These are phyloP conservation scores for Ophiostoma ips DNA, from an alignment of 2,329 filamentous ascomycete species.

Conservation along the genomic window DNA sequence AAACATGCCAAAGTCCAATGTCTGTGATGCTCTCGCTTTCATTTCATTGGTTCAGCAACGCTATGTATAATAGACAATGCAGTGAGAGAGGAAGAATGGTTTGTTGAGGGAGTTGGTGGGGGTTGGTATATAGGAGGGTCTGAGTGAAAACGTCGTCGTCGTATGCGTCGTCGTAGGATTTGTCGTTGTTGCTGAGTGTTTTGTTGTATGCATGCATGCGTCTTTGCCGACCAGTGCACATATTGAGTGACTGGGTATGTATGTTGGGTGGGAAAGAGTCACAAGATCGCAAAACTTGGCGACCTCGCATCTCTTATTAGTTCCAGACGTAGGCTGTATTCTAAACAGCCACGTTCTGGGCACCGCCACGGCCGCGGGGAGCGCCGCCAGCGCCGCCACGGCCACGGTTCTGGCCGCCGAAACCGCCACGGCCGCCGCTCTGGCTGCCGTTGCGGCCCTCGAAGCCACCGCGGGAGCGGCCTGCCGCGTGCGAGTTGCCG, in stretches of 20 bases:
- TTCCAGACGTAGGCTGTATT: neutral
- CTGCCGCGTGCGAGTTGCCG: slow-evolving; percentile 35
- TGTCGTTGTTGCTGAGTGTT: too few relatives aligned
- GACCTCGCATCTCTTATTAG: too few relatives aligned
- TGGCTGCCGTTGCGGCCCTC: slow-evolving; percentile 46
- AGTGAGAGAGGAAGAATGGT: neutral
- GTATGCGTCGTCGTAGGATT: neutral
- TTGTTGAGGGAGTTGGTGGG: neutral
- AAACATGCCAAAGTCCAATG: neutral
- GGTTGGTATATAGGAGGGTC: too few relatives aligned
- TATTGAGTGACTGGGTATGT: too few relatives aligned
- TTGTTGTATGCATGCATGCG: too few relatives aligned
- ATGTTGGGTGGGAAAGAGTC: too few relatives aligned
- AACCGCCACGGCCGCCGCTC: slow-evolving; percentile 50
- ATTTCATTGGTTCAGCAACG: neutral
- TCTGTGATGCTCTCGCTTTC: neutral
- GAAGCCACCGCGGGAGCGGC: slow-evolving; percentile 53
- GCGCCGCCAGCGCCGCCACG: slow-evolving; percentile 50
- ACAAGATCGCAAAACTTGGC: too few relatives aligned
- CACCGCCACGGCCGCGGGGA: slow-evolving; percentile 45
- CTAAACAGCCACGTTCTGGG: slow-evolving; percentile 39
- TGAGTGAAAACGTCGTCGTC: neutral
- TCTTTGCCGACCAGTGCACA: too few relatives aligned
- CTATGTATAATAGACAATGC: neutral
- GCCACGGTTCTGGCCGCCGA: slow-evolving; percentile 45